phyloP scores from a whole-genome alignment of 352 stramenopile species.

The Globisporangium iwayamae region DNA sequence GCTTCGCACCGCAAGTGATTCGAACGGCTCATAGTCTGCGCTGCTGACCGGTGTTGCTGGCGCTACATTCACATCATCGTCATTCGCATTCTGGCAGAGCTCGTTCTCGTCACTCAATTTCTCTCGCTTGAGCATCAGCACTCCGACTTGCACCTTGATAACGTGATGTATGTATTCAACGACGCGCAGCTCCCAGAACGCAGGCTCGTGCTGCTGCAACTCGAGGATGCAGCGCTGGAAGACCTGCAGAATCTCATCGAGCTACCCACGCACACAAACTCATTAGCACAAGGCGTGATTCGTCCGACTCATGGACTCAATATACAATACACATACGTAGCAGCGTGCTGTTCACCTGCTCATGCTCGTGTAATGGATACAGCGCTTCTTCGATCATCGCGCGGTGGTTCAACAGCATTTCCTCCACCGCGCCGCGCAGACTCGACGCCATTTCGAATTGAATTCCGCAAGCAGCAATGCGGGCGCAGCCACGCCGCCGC shows the following conservation, averaged over 20 bases:
- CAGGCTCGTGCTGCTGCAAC: slow-evolving; percentile 33
- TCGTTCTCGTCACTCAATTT: neutral
- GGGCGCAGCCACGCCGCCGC: neutral
- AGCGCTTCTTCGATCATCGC: slow-evolving; percentile 34
- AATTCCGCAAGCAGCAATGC: neutral
- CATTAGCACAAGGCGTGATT: neutral
- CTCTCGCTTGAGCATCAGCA: neutral
- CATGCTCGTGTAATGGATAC: slow-evolving; percentile 29
- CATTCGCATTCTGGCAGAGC: neutral
- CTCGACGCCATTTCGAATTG: neutral
- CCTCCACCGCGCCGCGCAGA: slow-evolving; percentile 28
- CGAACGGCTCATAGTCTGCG: neutral
- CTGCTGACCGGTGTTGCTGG: neutral
- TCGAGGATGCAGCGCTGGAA: slow-evolving; percentile 33
- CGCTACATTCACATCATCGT: neutral
- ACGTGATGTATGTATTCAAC: slow-evolving; percentile 33
- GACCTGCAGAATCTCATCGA: slow-evolving; percentile 22
- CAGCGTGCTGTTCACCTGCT: slow-evolving; percentile 16
- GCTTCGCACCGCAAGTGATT: neutral
- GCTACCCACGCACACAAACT: slow-evolving; percentile 14
- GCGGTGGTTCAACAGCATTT: slow-evolving; percentile 45
- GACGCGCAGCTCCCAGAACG: slow-evolving; percentile 53
- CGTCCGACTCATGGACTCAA: neutral
- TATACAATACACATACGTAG: neutral
- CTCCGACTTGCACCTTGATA: slow-evolving; percentile 16